Evolutionary conservation across 2,329 filamentous ascomycete species (phyloP).

Genomic region (Paracamarosporium sp.): DNA sequence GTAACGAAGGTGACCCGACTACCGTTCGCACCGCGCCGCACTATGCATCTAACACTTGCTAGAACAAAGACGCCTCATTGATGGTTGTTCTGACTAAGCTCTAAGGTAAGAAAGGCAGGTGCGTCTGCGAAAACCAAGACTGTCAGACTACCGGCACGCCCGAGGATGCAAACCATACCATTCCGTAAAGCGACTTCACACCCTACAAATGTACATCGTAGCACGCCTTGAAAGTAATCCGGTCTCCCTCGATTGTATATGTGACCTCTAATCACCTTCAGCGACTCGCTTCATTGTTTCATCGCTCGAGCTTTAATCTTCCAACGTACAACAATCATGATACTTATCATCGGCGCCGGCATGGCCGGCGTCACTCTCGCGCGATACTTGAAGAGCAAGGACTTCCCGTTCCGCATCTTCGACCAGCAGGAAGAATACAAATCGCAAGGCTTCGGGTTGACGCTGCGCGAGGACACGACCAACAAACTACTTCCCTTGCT

Average conservation of each 20-base stretch:
- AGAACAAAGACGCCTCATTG: too few species aligned
- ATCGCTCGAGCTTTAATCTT: not conserved
- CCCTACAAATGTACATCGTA: too few species aligned
- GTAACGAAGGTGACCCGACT: not conserved
- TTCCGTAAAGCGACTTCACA: too few species aligned
- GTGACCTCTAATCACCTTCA: not conserved
- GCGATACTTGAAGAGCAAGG: not conserved
- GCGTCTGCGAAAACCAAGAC: not conserved
- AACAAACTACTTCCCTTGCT: not conserved
- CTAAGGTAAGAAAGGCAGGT: not conserved
- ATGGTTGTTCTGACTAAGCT: not conserved
- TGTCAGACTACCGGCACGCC: too few species aligned
- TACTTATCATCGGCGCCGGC: not conserved
- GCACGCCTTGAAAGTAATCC: too few species aligned
- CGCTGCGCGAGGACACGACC: not conserved
- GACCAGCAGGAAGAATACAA: not conserved
- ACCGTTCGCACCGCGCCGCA: not conserved
- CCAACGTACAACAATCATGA: not conserved
- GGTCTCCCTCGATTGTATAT: too few species aligned
- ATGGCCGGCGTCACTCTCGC: not conserved
- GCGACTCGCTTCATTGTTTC: too few species aligned
- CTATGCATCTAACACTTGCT: too few species aligned
- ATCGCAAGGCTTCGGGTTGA: not conserved
- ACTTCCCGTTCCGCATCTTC: not conserved
- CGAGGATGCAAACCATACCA: too few species aligned